Conservation (phyloP, 2,329 filamentous ascomycete genomes). For the Neopestalotiopsis rosae region DNA sequence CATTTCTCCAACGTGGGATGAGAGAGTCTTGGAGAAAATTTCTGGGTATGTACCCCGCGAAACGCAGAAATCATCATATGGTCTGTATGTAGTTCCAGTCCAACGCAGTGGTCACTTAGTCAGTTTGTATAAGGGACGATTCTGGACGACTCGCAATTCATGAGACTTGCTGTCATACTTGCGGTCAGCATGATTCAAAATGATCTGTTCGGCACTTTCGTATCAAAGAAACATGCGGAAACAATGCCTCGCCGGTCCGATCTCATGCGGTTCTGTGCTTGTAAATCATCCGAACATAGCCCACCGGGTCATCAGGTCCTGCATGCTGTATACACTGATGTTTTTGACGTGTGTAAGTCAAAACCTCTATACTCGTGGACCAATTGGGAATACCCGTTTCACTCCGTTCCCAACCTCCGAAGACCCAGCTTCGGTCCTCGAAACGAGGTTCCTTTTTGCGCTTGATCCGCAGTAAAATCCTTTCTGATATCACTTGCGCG, state of each 20-base stretch:
- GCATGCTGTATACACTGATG: too few species aligned
- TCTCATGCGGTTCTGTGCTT: not conserved
- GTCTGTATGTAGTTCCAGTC: too few species aligned
- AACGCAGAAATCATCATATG: not conserved
- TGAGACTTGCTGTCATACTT: not conserved
- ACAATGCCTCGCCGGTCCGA: not conserved
- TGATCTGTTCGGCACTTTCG: not conserved
- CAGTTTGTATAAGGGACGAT: not conserved
- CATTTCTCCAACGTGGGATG: not conserved
- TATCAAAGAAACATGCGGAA: not conserved
- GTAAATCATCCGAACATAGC: not conserved
- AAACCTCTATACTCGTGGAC: too few species aligned
- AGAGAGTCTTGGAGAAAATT: not conserved
- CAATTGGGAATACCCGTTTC: too few species aligned
- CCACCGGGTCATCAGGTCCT: too few species aligned
- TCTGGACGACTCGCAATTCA: not conserved
- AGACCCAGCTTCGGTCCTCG: too few species aligned
- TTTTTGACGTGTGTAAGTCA: too few species aligned
- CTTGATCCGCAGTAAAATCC: too few species aligned
- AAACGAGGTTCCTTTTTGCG: too few species aligned
- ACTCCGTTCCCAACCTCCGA: too few species aligned
- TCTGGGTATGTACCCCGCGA: not conserved
- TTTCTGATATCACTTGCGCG: too few species aligned
- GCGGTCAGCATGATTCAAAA: constrained; percentile 3
- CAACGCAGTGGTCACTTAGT: too few species aligned